Conservation (phyloP, 2,329 filamentous ascomycete genomes). For the Venturia nashicola region DNA sequence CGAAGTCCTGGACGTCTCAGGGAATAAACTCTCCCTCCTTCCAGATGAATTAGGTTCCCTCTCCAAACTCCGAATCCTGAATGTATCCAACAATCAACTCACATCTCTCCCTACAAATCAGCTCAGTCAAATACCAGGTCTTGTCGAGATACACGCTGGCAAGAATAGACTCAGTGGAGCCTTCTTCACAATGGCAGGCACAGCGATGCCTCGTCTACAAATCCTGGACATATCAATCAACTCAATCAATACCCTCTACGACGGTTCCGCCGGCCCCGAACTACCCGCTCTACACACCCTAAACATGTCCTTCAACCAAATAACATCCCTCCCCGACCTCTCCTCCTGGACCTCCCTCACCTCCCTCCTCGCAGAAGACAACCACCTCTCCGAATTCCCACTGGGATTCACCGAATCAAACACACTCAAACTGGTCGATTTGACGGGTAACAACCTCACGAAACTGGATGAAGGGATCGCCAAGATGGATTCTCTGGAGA, state of each 20-base stretch:
- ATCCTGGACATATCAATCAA: constrained; percentile 70
- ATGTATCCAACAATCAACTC: constrained; percentile 69
- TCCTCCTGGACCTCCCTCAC: constrained; percentile 60
- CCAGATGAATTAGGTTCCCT: constrained; percentile 57
- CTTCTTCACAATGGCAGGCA: constrained; percentile 53
- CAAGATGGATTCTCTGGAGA: constrained; percentile 63
- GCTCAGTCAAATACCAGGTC: constrained; percentile 48
- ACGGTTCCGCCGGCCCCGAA: constrained; percentile 30
- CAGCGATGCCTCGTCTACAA: constrained; percentile 52
- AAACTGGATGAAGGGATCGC: constrained; percentile 65
- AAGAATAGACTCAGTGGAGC: constrained; percentile 69
- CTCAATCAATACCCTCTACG: constrained; percentile 41
- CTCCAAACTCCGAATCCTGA: constrained; percentile 58
- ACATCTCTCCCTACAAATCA: constrained; percentile 57
- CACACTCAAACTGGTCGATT: constrained; percentile 64
- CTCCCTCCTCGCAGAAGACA: constrained; percentile 69
- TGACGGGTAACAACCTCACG: constrained; percentile 74
- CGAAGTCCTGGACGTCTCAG: constrained; percentile 69
- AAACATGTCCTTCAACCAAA: constrained; percentile 67
- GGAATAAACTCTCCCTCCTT: constrained; percentile 63
- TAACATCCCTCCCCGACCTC: constrained; percentile 61
- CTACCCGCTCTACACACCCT: constrained; percentile 64
- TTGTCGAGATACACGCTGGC: constrained; percentile 61
- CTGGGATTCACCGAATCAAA: constrained; percentile 57
- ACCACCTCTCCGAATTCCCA: constrained; percentile 65